These are phyloP conservation scores for Aspergillus calidoustus DNA, from an alignment of 2,329 filamentous ascomycete genomes.

Conservation along the genomic window DNA sequence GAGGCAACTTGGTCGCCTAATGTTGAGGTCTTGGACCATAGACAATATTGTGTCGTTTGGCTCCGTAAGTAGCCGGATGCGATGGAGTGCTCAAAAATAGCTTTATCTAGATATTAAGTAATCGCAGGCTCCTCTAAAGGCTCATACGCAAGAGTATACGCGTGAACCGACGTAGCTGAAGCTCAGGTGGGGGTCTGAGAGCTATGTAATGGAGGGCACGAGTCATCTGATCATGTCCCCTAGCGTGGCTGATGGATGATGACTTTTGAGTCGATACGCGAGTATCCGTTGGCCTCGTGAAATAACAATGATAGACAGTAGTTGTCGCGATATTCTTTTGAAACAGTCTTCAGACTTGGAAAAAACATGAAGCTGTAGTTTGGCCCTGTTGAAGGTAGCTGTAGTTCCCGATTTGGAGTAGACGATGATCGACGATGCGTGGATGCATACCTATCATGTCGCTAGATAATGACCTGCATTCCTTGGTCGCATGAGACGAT, in stretches of 20 bases:
- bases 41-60: neutral
- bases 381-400: neutral
- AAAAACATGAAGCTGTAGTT: neutral
- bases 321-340: neutral
- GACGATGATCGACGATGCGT: neutral
- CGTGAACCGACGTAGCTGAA: neutral
- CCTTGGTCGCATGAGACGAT: neutral
- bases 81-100: neutral
- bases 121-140: neutral
- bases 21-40: neutral
- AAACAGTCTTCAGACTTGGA: neutral
- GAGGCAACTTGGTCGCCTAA: neutral
- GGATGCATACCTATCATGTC: conserved; percentile 10
- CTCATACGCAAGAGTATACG: neutral
- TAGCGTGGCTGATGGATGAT: conserved; percentile 17
- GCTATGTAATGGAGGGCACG: conserved; percentile 6
- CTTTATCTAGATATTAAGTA: neutral
- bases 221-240: conserved; percentile 14
- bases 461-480: conserved; percentile 8
- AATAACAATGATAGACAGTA: neutral
- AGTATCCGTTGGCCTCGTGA: neutral
- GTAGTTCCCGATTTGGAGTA: neutral
- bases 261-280: neutral
- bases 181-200: conserved; percentile 11
- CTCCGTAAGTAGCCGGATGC: neutral